Conservation (phyloP, 2,329 filamentous ascomycete genomes). For the Penicillium janthinellum region DNA sequence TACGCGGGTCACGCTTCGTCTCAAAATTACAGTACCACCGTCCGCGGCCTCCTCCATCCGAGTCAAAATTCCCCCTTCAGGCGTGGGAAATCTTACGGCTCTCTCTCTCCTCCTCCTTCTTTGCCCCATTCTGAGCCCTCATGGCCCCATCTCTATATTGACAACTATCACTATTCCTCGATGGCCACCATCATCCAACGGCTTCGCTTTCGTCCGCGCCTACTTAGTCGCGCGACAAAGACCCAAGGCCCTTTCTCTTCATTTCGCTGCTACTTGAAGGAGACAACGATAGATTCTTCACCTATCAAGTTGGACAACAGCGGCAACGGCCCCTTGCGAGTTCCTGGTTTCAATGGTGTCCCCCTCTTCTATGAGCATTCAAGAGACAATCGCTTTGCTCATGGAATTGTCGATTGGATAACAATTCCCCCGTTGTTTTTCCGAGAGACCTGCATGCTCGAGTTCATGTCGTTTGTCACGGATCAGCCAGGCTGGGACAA, state of each 20-base stretch:
- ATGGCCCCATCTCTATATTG: not conserved
- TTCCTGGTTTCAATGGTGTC: constrained; percentile 11
- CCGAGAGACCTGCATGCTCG: constrained; percentile 3
- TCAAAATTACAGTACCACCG: not conserved
- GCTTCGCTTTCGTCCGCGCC: constrained; percentile 3
- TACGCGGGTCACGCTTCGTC: not conserved
- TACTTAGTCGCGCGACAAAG: constrained; percentile 2
- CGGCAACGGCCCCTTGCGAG: constrained; percentile 6
- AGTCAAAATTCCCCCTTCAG: too few relatives aligned
- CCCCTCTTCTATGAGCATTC: constrained; percentile 6
- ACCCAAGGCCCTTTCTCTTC: constrained; percentile 1
- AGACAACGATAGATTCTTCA: not conserved
- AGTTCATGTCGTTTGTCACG: constrained; percentile 10
- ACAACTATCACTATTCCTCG: not conserved
- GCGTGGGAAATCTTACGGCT: not conserved
- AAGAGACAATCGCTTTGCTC: constrained; percentile 10
- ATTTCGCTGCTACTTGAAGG: not conserved
- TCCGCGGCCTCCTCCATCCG: not conserved
- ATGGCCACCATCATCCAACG: constrained; percentile 5
- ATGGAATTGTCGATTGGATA: constrained; percentile 10
- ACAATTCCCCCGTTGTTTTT: constrained; percentile 8
- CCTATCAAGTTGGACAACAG: constrained; percentile 10
- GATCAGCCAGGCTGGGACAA: constrained; percentile 11
- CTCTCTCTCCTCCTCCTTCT: not conserved
- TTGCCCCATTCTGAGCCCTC: not conserved